Evolutionary conservation across 2,329 filamentous ascomycete species (phyloP).

Genomic region (Ascochyta lentis): DNA sequence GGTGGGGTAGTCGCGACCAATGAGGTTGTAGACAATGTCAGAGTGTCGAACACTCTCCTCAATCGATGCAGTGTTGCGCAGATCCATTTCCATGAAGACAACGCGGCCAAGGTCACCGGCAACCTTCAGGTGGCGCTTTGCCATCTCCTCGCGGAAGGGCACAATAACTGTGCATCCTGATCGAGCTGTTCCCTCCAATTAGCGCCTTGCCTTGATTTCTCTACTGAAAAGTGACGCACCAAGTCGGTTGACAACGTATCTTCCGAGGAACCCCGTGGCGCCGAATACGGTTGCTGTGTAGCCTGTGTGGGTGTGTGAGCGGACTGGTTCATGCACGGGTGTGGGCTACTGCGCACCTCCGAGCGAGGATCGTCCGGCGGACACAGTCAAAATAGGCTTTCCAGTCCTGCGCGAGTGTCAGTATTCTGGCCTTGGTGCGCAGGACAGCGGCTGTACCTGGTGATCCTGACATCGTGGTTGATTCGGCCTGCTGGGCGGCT

Average conservation of each 20-base stretch:
- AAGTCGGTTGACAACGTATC: slow-evolving; percentile 96
- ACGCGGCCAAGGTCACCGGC: slow-evolving; percentile 92
- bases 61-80: slow-evolving; percentile 92
- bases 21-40: slow-evolving; percentile 95
- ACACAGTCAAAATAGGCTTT: slow-evolving; percentile 87
- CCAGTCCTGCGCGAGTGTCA: slow-evolving; percentile 68
- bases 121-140: slow-evolving; percentile 94
- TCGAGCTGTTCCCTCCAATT: slow-evolving; percentile 65
- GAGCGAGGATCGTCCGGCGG: slow-evolving; percentile 87
- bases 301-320: slow-evolving; percentile 61
- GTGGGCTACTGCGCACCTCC: slow-evolving; percentile 68
- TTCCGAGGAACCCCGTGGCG: slow-evolving; percentile 91
- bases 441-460: slow-evolving; percentile 51
- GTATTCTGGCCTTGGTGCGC: background rate
- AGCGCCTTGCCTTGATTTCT: slow-evolving; percentile 17
- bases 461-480: slow-evolving; percentile 86
- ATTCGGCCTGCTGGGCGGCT: slow-evolving; percentile 34
- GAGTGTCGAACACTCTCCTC: slow-evolving; percentile 97
- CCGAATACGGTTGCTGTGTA: slow-evolving; percentile 98
- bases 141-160: slow-evolving; percentile 96
- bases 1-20: slow-evolving; percentile 93
- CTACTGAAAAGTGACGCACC: slow-evolving; percentile 60
- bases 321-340: slow-evolving; percentile 13
- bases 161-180: slow-evolving; percentile 94
- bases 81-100: slow-evolving; percentile 91